Evolutionary conservation across 345 rosid species (phyloP), one percentile per base, ranked within the genome.

Genomic region (Heritiera fomes): DNA sequence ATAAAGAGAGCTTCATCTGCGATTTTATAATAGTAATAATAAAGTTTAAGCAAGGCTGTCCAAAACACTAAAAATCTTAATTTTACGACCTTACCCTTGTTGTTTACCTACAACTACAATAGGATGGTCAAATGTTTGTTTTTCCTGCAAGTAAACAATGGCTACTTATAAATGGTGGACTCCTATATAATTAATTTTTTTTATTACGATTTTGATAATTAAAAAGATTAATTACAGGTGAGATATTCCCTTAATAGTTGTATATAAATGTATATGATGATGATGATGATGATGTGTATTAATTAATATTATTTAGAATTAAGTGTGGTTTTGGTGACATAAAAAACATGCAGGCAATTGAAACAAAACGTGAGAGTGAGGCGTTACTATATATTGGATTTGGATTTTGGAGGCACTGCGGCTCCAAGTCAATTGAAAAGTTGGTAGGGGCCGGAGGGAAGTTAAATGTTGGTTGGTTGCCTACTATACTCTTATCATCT

Each of bases 391-490:
- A 8, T 40, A 41, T 38, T 15, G 75, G 67, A 77, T 11, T 64
- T 46, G 52, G 15, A 32, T 75, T 11, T 64, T 46, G 52, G 15
- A 32, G 38, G 38, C 38, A 34, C 38, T 1, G 3, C 38, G 38
- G 38, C 38, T 34, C 2, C 59, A 47, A 9, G 32, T 53, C 28
- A 5, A n/a, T 18, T 23, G 41, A 9, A 32, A 73, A 50, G 66
- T 40, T 30, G 7, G 49, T 18, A 32, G 43, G 43, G 13, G 28
- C 4, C 58, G 40, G 53, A 65, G 79, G 83, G 83, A 82, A 65
- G 85, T 76, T 78, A 61, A 73, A 80, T 58, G 80, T 47, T 34
- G 88, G 84, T 87, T 59, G 90, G 88, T 84, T 67, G 82, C 88
- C 90, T 82, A 84, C 86, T 73, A 81, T 47, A 34, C 38, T 41